Evolutionary conservation across 345 rosid species (phyloP).

Genomic region (Arabidopsis suecica): DNA sequence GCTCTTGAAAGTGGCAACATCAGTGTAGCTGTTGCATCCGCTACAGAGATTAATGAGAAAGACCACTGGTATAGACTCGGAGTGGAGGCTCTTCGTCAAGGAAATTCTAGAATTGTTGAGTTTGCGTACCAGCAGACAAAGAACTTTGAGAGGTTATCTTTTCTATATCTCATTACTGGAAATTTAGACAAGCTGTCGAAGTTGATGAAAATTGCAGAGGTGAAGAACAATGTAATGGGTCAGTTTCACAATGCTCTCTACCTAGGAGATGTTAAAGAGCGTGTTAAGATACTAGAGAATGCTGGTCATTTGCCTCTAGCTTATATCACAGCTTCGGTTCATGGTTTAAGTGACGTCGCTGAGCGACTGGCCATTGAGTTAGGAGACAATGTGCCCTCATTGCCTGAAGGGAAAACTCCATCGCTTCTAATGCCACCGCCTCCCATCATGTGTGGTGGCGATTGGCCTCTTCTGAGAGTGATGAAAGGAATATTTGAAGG

Average conservation of each 20-base stretch:
- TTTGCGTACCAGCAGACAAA: slow-evolving; percentile 94
- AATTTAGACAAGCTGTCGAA: slow-evolving; percentile 79
- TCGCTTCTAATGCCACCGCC: slow-evolving; percentile 77
- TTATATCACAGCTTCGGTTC: slow-evolving; percentile 73
- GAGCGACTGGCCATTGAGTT: slow-evolving; percentile 70
- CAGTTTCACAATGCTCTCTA: slow-evolving; percentile 93
- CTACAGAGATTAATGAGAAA: slow-evolving; percentile 90
- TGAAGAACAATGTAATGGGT: slow-evolving; percentile 89
- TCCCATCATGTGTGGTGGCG: slow-evolving; percentile 76
- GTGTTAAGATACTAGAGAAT: slow-evolving; percentile 79
- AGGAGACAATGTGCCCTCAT: slow-evolving; percentile 71
- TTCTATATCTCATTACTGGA: slow-evolving; percentile 89
- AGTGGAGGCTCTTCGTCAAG: slow-evolving; percentile 97
- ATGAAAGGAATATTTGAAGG: slow-evolving; percentile 89
- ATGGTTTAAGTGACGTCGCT: slow-evolving; percentile 74
- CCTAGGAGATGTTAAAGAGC: slow-evolving; percentile 83
- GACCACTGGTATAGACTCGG: slow-evolving; percentile 93
- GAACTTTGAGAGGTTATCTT: slow-evolving; percentile 91
- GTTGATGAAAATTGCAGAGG: slow-evolving; percentile 91
- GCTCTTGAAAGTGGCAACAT: slow-evolving; percentile 95
- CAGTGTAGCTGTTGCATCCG: slow-evolving; percentile 91
- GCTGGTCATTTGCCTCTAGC: slow-evolving; percentile 91
- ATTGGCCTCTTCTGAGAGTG: slow-evolving; percentile 95
- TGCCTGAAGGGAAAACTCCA: slow-evolving; percentile 68
- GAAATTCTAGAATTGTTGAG: slow-evolving; percentile 86